phyloP scores from a whole-genome alignment of 2,329 filamentous ascomycete species.

The Aureobasidium leucospermi region DNA sequence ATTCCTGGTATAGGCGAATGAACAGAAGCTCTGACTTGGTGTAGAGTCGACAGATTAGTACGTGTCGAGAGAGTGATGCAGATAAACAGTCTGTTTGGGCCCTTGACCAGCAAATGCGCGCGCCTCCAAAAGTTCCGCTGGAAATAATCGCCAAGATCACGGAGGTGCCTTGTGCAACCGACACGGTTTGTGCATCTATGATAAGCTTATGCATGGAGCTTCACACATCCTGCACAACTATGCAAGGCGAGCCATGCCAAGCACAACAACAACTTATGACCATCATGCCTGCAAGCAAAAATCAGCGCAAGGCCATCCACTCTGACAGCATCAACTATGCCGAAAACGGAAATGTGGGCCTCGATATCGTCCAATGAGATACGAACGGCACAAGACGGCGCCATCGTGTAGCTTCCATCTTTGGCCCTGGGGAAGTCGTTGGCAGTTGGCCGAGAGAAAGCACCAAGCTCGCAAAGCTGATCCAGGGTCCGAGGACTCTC shows the following conservation, averaged over 20 bases:
- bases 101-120: conserved; percentile 8
- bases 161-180: background rate
- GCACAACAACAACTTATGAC: background rate
- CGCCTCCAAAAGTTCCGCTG: background rate
- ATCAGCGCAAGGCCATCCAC: background rate
- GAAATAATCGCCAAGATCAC: conserved; percentile 2
- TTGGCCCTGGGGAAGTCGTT: background rate
- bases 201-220: background rate
- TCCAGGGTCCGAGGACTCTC: conserved; percentile 1
- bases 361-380: background rate
- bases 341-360: background rate
- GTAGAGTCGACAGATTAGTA: background rate
- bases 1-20: background rate
- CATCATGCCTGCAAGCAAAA: background rate
- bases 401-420: background rate
- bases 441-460: background rate
- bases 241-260: background rate
- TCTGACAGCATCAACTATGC: background rate
- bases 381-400: background rate
- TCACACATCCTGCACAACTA: background rate
- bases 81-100: background rate
- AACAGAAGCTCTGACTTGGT: background rate
- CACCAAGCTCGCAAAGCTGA: background rate
- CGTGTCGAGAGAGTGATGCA: background rate
- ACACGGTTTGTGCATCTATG: background rate